Base-by-base conservation (phyloP, 345 rosid genomes). In the Eutrema yunnanense region DNA sequence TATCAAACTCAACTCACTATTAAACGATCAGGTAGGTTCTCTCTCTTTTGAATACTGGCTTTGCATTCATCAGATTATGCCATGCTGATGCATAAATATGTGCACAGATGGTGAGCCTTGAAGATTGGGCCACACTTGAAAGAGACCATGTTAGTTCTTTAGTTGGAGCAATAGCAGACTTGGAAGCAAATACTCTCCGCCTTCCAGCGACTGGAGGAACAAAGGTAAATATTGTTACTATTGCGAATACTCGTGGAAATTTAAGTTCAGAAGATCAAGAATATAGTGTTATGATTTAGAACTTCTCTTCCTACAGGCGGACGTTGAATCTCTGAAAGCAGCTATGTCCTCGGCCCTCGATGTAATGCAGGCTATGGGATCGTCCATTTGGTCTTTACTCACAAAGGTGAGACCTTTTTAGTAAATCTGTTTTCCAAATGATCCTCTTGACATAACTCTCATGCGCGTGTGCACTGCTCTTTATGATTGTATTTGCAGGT, bases 171-270 rank as follows among this genome's bases (percentile, higher is more conserved):
- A 83, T 85, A 56, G 87, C 92, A 78, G 98, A 92, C 87, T 80
- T 96, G 67, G 88, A 92, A 83, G 96, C 98, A 2, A 86, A 86
- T 80, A 96, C 99, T 60, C 87, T 87, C 59, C 96, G 92, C 49
- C 82, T 96, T 78, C 99, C 99, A n/a, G 74, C 90, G 9, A 86
- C 88, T 36, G 90, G 89, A 65, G 98, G 96, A 74, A 88, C 98
- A 81, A 84, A 82, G 86, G 99, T 92, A 81, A 16, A 76, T 69
- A 68, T 9, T 26, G 14, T 74, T 72, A 54, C 64, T 32, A 33
- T 30, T 30, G 38, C 4, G 3, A 64, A 13, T 13, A 54, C 6
- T 29, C 5, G 32, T 52, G 59, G 49, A 48, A 16, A 36, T 0
- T 22, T 13, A 32, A 53, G 26, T 40, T 40, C 38, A 69, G 57